A percentile compares a stretch with the other conserved stretches of the same genome.
Conservation (phyloP, 176 grass and related monocot species). For the Oryza meyeriana region DNA sequence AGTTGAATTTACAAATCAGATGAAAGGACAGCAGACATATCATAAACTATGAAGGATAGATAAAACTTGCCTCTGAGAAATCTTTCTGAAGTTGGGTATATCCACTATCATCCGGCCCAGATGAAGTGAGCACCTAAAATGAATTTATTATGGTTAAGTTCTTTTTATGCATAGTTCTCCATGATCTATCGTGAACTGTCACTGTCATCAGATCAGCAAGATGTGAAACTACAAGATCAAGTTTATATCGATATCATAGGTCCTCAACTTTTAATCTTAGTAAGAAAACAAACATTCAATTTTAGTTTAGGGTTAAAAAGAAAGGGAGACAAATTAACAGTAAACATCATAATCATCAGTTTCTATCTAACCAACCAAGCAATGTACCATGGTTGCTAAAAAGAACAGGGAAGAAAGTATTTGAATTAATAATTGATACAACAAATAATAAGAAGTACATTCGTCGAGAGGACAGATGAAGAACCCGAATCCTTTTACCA, state of each 20-base stretch:
- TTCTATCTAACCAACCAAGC: constrained; percentile 8
- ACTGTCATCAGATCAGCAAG: neutral
- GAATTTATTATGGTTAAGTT: constrained; percentile 23
- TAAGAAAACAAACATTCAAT: neutral
- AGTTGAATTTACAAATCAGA: constrained; percentile 29
- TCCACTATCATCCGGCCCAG: constrained; percentile 57
- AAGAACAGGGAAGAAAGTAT: constrained; percentile 4
- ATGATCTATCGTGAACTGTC: neutral
- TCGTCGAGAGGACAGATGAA: neutral
- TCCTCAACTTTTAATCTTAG: neutral
- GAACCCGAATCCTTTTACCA: constrained; percentile 15
- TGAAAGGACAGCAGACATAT: constrained; percentile 11
- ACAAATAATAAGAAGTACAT: neutral
- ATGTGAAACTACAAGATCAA: neutral
- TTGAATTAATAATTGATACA: neutral
- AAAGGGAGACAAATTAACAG: neutral
- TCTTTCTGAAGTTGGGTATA: constrained; percentile 76
- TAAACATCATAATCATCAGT: neutral
- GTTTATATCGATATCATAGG: neutral
- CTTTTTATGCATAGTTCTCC: constrained; percentile 14
- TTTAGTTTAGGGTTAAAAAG: neutral
- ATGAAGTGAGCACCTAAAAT: constrained; percentile 58
- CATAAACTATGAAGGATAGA: constrained; percentile 16
- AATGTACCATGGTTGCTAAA: neutral
- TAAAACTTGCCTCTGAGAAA: constrained; percentile 71